phyloP scores from a whole-genome alignment of 768 basidiomycete genomes.

The Zangia roseola region DNA sequence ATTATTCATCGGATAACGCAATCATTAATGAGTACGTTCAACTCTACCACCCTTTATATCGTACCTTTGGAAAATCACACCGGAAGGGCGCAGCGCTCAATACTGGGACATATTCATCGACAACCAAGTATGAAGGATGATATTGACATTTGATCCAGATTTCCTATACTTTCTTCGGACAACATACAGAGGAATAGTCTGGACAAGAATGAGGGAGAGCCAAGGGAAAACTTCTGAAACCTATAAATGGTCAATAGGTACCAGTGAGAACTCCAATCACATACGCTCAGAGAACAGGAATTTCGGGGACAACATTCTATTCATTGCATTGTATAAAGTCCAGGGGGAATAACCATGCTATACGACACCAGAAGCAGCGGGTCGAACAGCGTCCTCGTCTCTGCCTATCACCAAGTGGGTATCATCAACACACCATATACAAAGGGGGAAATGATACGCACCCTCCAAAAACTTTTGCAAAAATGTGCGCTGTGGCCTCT shows the following conservation, averaged over 20 bases:
- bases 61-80: too few relatives aligned
- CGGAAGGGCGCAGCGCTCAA: too few relatives aligned
- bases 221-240: background rate
- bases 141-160: too few relatives aligned
- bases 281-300: background rate
- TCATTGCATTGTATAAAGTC: conserved; percentile 7
- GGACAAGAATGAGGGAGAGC: too few relatives aligned
- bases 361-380: conserved; percentile 55
- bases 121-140: too few relatives aligned
- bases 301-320: background rate
- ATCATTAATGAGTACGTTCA: too few relatives aligned
- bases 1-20: too few relatives aligned
- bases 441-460: conserved; percentile 35
- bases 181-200: too few relatives aligned
- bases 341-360: conserved; percentile 10
- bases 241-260: background rate
- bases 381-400: conserved; percentile 69
- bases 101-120: too few relatives aligned
- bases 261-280: too few relatives aligned
- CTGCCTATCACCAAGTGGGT: conserved; percentile 46
- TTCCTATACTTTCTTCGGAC: too few relatives aligned
- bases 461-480: conserved; percentile 85
- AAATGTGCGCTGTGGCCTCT: conserved; percentile 56
- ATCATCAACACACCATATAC: background rate
- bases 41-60: too few relatives aligned